A percentile compares a stretch with the other conserved stretches of the same genome.
These are phyloP conservation scores for Halenospora varia DNA, from an alignment of 495 filamentous ascomycete species.

Conservation along the genomic window DNA sequence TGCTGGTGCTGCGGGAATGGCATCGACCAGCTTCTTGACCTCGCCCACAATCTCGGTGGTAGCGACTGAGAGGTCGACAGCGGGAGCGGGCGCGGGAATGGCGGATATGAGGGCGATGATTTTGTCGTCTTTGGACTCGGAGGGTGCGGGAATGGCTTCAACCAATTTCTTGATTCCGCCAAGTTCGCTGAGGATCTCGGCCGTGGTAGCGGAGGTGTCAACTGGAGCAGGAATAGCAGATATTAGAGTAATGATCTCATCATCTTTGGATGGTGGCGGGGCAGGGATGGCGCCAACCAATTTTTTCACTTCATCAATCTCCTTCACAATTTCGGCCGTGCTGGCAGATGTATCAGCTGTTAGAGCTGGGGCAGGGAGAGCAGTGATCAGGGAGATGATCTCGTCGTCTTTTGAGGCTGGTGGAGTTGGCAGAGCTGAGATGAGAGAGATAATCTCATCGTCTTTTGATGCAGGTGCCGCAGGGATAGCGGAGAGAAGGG, in stretches of 20 bases:
- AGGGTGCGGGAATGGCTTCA: background rate
- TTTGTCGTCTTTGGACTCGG: background rate
- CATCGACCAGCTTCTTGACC: background rate
- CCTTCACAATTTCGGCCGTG: background rate
- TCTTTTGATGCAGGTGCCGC: too few species aligned
- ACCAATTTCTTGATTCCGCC: background rate
- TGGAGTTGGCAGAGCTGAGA: background rate
- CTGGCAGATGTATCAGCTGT: background rate
- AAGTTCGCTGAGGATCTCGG: constrained; percentile 4
- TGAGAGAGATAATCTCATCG: background rate
- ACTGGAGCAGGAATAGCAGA: too few species aligned
- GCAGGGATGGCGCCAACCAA: background rate
- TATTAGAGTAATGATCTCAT: too few species aligned
- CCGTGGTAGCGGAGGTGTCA: too few species aligned
- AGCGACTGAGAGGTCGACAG: too few species aligned
- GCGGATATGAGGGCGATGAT: background rate
- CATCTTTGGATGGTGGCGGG: background rate
- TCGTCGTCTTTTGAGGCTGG: background rate
- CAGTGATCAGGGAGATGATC: background rate
- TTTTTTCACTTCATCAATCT: background rate
- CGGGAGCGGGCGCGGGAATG: too few species aligned
- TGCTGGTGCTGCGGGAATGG: background rate
- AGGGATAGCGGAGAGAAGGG: too few species aligned
- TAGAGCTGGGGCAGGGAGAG: background rate
- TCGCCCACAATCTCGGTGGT: background rate